Evolutionary conservation across 1,139 yeast species (phyloP), one percentile per base, ranked within the genome.

Genomic region (Candida sp.): DNA sequence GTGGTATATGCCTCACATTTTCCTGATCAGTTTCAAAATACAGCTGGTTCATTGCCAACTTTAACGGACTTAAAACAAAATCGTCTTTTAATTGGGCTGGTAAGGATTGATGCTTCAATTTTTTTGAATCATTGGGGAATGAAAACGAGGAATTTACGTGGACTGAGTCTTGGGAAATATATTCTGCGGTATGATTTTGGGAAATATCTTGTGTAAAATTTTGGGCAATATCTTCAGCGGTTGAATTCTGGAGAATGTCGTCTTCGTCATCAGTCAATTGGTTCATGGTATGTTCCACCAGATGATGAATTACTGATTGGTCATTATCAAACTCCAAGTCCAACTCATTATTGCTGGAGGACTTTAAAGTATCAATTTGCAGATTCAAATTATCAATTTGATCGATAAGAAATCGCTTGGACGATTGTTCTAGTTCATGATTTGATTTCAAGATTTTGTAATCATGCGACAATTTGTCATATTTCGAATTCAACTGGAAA

Each of bases 371-470:
- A 33, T 63, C 64, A 46, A 68, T 70, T 49, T 74, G 72, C 44
- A 66, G 67, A 36, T 76, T 66, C 49, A 78, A 63, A 52, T 62
- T 64, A 53, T 79, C 84, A 37, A 79, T 66, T 59, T 79, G 82
- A 51, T 78, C 82, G 46, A 79, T 76, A 42, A 79, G 70, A 36
- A 75, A 66, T 48, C 76, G 60, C 49, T 78, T 79, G 44, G 78
- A 75, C 49, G 74, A 79, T 47, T 70, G 69, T 54, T 76, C 79
- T 30, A 79, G 60, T 58, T 64, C 77, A 52, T 52, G 75, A 54
- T 68, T 70, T 54, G 69, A 71, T 58, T 62, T 68, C 43, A 63
- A 68, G 21, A 65, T 66, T 54, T 55, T 70, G 60, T 52, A 75
- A 56, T 64, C 73, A 49, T 60, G 70, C 36, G 63, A 45, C 33